Evolutionary conservation across 129 eudicot species (phyloP).

Genomic region (Artemisia tridentata): DNA sequence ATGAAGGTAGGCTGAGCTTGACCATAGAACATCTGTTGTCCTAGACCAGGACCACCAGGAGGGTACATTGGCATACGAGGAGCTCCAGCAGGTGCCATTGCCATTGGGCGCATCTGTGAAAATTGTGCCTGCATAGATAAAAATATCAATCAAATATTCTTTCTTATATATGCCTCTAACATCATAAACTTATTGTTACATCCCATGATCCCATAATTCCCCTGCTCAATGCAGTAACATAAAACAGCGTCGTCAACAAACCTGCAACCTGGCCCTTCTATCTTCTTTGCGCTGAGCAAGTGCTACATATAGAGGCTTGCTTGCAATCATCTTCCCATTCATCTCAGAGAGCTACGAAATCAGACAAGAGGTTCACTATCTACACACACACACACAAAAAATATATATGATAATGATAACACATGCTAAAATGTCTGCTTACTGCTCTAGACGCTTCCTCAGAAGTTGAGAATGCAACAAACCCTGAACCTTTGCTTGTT

Average conservation of each 20-base stretch:
- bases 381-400: not conserved
- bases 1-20: constrained; percentile 88
- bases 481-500: constrained; percentile 79
- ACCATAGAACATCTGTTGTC: constrained; percentile 86
- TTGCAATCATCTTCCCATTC: constrained; percentile 86
- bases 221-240: not conserved
- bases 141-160: not conserved
- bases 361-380: not conserved
- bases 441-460: constrained; percentile 97
- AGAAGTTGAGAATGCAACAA: constrained; percentile 84
- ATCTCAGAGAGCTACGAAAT: constrained; percentile 61
- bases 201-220: not conserved
- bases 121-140: constrained; percentile 67
- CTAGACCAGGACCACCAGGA: constrained; percentile 89
- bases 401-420: not conserved
- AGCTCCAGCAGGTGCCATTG: constrained; percentile 70
- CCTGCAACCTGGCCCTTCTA: constrained; percentile 92
- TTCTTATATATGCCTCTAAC: not conserved
- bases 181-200: no score
- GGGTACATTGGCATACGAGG: constrained; percentile 95
- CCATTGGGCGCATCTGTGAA: constrained; percentile 82
- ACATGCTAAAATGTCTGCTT: constrained; percentile 30
- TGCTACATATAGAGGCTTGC: constrained; percentile 92
- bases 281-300: constrained; percentile 92
- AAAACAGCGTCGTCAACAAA: constrained; percentile 17